Evolutionary conservation across 257 asterid species (phyloP), one percentile per base, ranked within the genome.

Genomic region (Solanum medicagineum): DNA sequence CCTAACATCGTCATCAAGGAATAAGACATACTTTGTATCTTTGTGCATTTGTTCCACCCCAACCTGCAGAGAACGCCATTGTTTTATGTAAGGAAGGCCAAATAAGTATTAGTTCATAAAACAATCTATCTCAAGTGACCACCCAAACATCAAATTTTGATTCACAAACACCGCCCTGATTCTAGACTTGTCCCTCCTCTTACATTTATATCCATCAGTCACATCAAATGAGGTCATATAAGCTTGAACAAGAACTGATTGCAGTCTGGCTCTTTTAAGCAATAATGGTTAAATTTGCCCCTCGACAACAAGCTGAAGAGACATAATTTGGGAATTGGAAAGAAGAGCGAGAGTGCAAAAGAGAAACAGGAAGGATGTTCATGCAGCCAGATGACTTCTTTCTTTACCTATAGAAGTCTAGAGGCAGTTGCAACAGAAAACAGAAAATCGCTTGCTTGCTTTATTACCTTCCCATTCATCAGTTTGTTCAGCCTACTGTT

Each of bases 1-100:
- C 90, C 98, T 92, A 87, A 94, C 99, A 87, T 97, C 99, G 86
- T 97, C 99, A 84, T 97, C 99, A 53, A 97, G 93, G 91, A 97
- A 97, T 86, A 97, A 86, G 70, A 97, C 98, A 89, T 95, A 97
- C 87, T 94, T 97, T 91, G 92, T 94, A 86, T 93, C 98, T 85
- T 94, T 95, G 81, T 95, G 98, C 98, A 97, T 95, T 75, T 97
- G 93, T 84, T 93, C 94, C 86, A 95, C 98, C 75, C 99, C 99
- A 20, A 93, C 92, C 99, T 97, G 93, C 87, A 86, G 80, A 87
- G 85, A 13, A 73, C 22, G 13, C 42, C 71, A 13, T 12, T 24
- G 47, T 75, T 42, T 60, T 53, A 68, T 42, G 69, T 84, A 69
- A 81, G 57, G 62, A 71, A 86, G n/a, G 47, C 42, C 65, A 53